Evolutionary conservation across 345 rosid genomes (phyloP).

Genomic region (Pistacia atlantica): DNA sequence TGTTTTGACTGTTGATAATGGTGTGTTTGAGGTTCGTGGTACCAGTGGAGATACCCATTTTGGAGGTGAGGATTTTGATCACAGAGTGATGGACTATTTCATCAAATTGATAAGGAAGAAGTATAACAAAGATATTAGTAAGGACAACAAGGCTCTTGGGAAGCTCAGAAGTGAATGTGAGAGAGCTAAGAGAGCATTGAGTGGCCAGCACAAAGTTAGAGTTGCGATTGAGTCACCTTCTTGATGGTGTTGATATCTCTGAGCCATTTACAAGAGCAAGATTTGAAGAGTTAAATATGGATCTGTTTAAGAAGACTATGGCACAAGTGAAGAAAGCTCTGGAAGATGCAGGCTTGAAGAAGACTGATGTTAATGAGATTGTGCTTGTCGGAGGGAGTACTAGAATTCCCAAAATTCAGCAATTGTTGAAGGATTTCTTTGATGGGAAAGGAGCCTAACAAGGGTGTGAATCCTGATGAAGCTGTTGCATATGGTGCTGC

Average conservation of each 20-base stretch:
- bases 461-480: slow-evolving; percentile 34
- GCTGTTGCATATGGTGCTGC: slow-evolving; percentile 40
- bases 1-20: slow-evolving; percentile 30
- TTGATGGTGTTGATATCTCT: slow-evolving; percentile 32
- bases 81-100: slow-evolving; percentile 36
- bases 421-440: slow-evolving; percentile 33
- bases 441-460: slow-evolving; percentile 27
- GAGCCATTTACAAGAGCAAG: slow-evolving; percentile 27
- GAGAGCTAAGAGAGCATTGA: slow-evolving; percentile 35
- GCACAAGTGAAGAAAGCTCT: slow-evolving; percentile 36
- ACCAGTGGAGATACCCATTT: slow-evolving; percentile 35
- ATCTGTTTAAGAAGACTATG: slow-evolving; percentile 35
- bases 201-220: slow-evolving; percentile 30
- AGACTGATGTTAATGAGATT: slow-evolving; percentile 29
- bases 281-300: slow-evolving; percentile 27
- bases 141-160: slow-evolving; percentile 36
- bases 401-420: slow-evolving; percentile 36
- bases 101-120: slow-evolving; percentile 36
- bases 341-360: slow-evolving; percentile 33
- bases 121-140: slow-evolving; percentile 33
- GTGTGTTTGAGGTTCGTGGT: slow-evolving; percentile 29
- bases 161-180: slow-evolving; percentile 36
- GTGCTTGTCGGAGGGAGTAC: slow-evolving; percentile 41
- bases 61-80: slow-evolving; percentile 40
- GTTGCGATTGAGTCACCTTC: slow-evolving; percentile 33